These are phyloP conservation scores for Cryptococcus amylolentus DNA, from an alignment of 1,284 basidiomycete species.

Conservation along the genomic window DNA sequence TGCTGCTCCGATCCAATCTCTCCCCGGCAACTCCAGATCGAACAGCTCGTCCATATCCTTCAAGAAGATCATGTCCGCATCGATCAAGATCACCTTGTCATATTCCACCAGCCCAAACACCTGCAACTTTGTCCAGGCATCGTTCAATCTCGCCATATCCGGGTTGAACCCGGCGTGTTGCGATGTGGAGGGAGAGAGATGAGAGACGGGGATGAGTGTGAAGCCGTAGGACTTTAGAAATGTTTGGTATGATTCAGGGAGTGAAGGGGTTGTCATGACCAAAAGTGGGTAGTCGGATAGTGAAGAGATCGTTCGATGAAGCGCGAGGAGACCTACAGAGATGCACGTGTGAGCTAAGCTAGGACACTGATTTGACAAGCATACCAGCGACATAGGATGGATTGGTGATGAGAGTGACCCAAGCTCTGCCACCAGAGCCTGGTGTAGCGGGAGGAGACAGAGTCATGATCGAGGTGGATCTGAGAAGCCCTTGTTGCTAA, in stretches of 20 bases:
- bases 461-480: no score
- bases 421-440: constrained; percentile 46
- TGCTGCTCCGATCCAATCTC: constrained; percentile 73
- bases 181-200: constrained; percentile 57
- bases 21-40: constrained; percentile 59
- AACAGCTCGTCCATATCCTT: constrained; percentile 91
- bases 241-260: constrained; percentile 57
- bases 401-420: constrained; percentile 65
- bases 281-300: constrained; percentile 75
- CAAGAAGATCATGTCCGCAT: constrained; percentile 85
- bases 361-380: constrained; percentile 3
- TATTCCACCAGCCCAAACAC: constrained; percentile 72
- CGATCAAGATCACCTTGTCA: constrained; percentile 79
- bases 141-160: constrained; percentile 59
- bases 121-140: constrained; percentile 87
- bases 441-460: background rate
- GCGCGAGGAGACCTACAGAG: constrained; percentile 56
- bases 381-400: constrained; percentile 59
- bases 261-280: constrained; percentile 68
- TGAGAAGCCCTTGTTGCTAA: no score
- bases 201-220: constrained; percentile 51
- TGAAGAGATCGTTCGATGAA: constrained; percentile 63
- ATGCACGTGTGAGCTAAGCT: background rate
- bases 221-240: constrained; percentile 56
- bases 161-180: constrained; percentile 52